These are phyloP conservation scores for Apiosordaria backusii DNA, from an alignment of 495 filamentous ascomycete species.

Conservation along the genomic window DNA sequence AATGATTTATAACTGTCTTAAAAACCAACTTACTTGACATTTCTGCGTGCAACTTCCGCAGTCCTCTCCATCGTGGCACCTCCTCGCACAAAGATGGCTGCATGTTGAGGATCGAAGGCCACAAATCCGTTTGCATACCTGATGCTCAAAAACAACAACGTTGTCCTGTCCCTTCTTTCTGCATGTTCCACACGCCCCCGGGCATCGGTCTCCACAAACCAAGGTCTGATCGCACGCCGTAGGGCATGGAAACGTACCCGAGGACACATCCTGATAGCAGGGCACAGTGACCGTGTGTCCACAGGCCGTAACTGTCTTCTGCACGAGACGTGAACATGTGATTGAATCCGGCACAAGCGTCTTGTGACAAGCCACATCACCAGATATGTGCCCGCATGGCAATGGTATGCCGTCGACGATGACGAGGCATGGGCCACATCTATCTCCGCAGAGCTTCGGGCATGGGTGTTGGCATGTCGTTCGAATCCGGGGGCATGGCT, in stretches of 20 bases:
- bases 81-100: constrained; percentile 42
- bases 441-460: constrained; percentile 56
- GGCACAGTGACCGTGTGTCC: constrained; percentile 48
- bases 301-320: constrained; percentile 50
- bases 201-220: constrained; percentile 62
- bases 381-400: constrained; percentile 57
- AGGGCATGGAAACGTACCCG: constrained; percentile 41
- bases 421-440: constrained; percentile 23
- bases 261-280: constrained; percentile 48
- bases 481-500: constrained; percentile 56
- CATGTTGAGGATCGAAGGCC: constrained; percentile 55
- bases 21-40: constrained; percentile 56
- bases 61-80: constrained; percentile 33
- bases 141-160: constrained; percentile 39
- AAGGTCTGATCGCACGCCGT: constrained; percentile 45
- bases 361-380: constrained; percentile 49
- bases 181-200: constrained; percentile 50
- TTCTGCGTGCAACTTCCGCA: constrained; percentile 53
- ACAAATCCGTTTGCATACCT: constrained; percentile 50
- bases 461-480: constrained; percentile 61
- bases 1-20: neutral
- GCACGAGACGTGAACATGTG: constrained; percentile 35
- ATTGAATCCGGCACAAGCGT: constrained; percentile 20
- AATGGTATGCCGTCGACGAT: constrained; percentile 35
- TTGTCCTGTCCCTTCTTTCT: constrained; percentile 27